Base-by-base conservation (phyloP, 1,139 yeast genomes). In the Candida buenavistaensis region DNA sequence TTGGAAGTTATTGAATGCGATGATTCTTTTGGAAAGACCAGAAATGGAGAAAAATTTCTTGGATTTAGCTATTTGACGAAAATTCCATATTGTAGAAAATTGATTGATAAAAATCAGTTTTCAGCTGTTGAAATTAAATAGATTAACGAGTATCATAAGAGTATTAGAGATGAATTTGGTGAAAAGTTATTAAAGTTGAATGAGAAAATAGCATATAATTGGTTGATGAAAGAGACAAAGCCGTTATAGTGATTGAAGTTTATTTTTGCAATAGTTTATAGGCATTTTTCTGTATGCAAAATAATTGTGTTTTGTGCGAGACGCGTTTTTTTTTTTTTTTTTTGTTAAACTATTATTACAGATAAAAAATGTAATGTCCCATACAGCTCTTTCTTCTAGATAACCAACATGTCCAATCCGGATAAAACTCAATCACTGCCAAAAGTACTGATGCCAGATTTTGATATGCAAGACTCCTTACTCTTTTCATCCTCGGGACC, bases 31-130 rank as follows among this genome's bases (percentile, higher is more conserved):
- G 72, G 72, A 1, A 59, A 55, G 33, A 62, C 73, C 2, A 52
- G 71, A 38, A 39, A 41, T 23, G 74, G 71, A 0, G 51, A 52
- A 4, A 53, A 55, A 27, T 64, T 58, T 43, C 56, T 73, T 27
- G 68, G 68, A 3, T 77, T 77, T 48, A 67, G 63, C 7, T 76
- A 75, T 47, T 55, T 74, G 41, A 77, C 82, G 1, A 60, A 71
- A 39, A 78, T 77, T 7, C 82, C 82, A 3, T 76, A 73, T 45
- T 72, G 80, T 40, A 52, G 59, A 25, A 66, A 62, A 22, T 58
- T 77, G 34, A 74, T 77, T 31, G 77, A 76, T 43, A 48, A 37
- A 6, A 38, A 45, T 10, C 55, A 59, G 36, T 57, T 77, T 34
- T 51, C 59, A 3, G 43, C 47, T 0, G 52, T 59, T n/a, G 81